Evolutionary conservation across 2,329 filamentous ascomycete species (phyloP).

Genomic region (Aspergillus novofumigatus): DNA sequence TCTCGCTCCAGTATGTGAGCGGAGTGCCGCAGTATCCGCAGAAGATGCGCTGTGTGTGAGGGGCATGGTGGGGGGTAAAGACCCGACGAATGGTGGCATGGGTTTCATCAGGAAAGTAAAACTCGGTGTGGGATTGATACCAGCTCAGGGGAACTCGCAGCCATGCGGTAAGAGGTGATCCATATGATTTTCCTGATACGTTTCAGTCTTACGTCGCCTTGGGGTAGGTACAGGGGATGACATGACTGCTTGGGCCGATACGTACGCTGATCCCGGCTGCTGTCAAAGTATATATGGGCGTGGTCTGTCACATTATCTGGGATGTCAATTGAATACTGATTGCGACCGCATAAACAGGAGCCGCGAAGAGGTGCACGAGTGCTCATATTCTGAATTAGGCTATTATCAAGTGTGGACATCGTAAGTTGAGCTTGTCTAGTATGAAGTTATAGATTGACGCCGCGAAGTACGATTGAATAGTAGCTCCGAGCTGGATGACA

Average conservation of each 20-base stretch:
- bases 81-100: constrained; percentile 61
- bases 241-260: constrained; percentile 16
- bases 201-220: not conserved
- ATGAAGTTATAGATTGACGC: not conserved
- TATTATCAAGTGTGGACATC: not conserved
- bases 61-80: constrained; percentile 59
- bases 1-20: constrained; percentile 77
- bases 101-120: constrained; percentile 75
- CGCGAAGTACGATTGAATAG: not conserved
- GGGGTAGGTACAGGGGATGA: constrained; percentile 6
- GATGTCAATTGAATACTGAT: constrained; percentile 71
- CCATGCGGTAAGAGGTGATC: constrained; percentile 72
- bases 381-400: constrained; percentile 8
- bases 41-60: constrained; percentile 68
- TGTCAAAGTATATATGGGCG: constrained; percentile 71
- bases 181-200: constrained; percentile 57
- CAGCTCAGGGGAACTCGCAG: constrained; percentile 76
- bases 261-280: constrained; percentile 67
- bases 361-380: constrained; percentile 59
- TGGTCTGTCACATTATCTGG: constrained; percentile 55
- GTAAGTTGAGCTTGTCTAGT: not conserved
- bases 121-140: constrained; percentile 72
- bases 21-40: constrained; percentile 90
- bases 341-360: constrained; percentile 80
- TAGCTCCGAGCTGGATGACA: not conserved